Evolutionary conservation across 306 rosid genomes (phyloP), one percentile per base, ranked within the genome.

Genomic region (Comarum palustre): DNA sequence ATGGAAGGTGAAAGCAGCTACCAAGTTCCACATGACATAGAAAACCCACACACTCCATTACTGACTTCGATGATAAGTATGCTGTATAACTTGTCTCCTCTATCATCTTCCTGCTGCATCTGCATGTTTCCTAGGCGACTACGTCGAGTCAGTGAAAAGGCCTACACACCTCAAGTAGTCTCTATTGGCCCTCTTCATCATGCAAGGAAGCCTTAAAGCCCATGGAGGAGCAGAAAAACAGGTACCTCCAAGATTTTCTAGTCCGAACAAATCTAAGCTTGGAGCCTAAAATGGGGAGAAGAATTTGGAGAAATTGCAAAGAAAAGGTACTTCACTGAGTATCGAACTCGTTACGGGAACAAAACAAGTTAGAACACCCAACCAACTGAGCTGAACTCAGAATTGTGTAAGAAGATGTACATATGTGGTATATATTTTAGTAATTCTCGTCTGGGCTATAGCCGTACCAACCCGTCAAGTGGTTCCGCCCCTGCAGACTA

Each of bases 161-260:
- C 77, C 13, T 80, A 75, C 73, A 63, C 77, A 14, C 83, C 83
- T 24, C 80, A 52, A 51, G 73, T 69, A 16, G 77, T 80, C 19
- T 80, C 83, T 20, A 63, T 80, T n/a, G 83, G 80, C 34, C 83
- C 83, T 5, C 55, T 75, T 17, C 84, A 80, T 57, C 84, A 75
- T 48, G 80, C 32, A 75, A 58, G 64, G 36, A 52, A 13, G 60
- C 42, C 8, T 39, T 80, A 55, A 29, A 54, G 3, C 9, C 43
- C 6, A 80, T 80, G 80, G 80, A 80, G 25, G 80, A 62, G 48
- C 69, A 54, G 42, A 80, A 80, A n/a, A 64, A 17, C n/a, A 75
- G 80, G 65, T 75, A 63, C 64, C 68, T 80, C 2, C 11, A 20
- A 4, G 65, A 57, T 29, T 80, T 42, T 41, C 34, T 80, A 24